Conservation (phyloP, 805 yeast species). For the Nakazawaea siamensis region DNA sequence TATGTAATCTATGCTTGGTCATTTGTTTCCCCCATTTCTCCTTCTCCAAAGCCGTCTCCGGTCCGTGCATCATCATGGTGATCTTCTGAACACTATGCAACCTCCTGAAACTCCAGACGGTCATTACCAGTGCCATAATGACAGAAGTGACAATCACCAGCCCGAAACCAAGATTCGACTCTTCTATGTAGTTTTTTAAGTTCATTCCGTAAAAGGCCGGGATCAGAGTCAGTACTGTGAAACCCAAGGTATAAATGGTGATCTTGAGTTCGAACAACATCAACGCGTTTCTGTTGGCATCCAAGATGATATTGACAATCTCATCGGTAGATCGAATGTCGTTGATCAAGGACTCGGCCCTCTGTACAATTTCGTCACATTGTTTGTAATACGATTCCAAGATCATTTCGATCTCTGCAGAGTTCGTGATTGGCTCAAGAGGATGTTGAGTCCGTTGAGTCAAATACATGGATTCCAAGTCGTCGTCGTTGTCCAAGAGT, state of each 20-base stretch:
- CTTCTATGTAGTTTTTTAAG: constrained; percentile 69
- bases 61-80: constrained; percentile 43
- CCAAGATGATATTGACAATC: constrained; percentile 83
- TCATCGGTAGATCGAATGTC: constrained; percentile 90
- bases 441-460: constrained; percentile 28
- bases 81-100: constrained; percentile 56
- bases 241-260: constrained; percentile 76
- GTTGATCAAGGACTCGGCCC: constrained; percentile 71
- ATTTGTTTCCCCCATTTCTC: not conserved
- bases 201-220: constrained; percentile 93
- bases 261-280: constrained; percentile 82
- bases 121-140: constrained; percentile 27
- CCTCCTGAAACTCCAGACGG: constrained; percentile 47
- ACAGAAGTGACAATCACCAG: constrained; percentile 33
- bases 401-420: constrained; percentile 78
- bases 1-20: too few species aligned
- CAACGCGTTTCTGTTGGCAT: constrained; percentile 82
- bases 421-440: constrained; percentile 21
- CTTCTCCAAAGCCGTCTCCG: not conserved
- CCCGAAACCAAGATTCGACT: constrained; percentile 54
- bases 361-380: constrained; percentile 90
- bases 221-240: constrained; percentile 74
- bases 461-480: constrained; percentile 70
- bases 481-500: constrained; percentile 79
- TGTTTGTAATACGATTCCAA: constrained; percentile 86